phyloP scores from a whole-genome alignment of 768 basidiomycete species.

The Leucosporidium creatinivorum region DNA sequence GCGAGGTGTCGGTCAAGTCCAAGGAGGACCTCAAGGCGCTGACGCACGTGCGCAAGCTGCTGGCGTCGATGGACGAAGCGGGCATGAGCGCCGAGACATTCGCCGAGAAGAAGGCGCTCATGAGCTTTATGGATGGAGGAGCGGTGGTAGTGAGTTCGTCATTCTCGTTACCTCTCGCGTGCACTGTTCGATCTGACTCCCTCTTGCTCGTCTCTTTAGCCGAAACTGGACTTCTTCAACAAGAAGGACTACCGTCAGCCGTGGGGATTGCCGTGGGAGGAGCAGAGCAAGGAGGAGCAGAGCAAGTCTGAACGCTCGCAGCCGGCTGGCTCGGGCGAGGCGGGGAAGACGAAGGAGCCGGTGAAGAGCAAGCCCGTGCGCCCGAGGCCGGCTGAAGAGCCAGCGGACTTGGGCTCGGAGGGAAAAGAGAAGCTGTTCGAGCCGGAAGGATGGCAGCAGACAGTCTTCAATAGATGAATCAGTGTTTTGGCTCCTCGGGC shows the following conservation, averaged over 20 bases:
- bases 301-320: neutral
- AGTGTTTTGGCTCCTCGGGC: too few species aligned
- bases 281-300: neutral
- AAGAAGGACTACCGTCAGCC: neutral
- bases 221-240: conserved; percentile 13
- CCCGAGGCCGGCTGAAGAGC: too few species aligned
- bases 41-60: conserved; percentile 25
- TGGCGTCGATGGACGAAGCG: neutral
- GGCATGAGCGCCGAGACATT: neutral
- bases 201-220: neutral
- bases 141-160: conserved; percentile 22
- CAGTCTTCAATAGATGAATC: too few species aligned
- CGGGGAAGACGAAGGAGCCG: neutral
- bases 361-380: neutral
- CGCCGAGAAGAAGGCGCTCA: conserved; percentile 3
- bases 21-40: conserved; percentile 34
- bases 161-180: neutral
- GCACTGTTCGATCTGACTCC: neutral
- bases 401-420: too few species aligned
- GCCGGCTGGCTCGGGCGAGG: neutral
- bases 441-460: too few species aligned
- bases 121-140: conserved; percentile 30
- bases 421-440: too few species aligned
- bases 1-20: conserved; percentile 21
- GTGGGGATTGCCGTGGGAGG: conserved; percentile 25